Base-by-base conservation (phyloP, 306 rosid genomes). In the Acmispon strigosus region DNA sequence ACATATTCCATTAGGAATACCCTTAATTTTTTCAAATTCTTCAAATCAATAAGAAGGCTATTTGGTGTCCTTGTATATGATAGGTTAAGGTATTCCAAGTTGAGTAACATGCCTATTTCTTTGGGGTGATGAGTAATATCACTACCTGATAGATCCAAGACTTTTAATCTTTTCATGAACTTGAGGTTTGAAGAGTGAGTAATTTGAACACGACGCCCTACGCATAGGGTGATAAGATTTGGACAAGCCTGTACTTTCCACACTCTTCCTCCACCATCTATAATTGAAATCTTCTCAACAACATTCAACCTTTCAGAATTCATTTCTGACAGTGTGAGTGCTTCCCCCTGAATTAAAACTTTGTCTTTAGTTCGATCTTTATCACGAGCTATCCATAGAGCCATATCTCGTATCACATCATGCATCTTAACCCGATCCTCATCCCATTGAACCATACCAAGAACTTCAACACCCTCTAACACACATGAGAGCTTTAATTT, bases 11-110 rank as follows among this genome's bases (percentile, higher is more conserved):
- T 5, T 0, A 39, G 43, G 9, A 39, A 39, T 3, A 11, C 11
- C 70, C 20, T 59, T 45, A 76, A 36, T 0, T 34, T 68, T 29
- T n/a, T 54, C 17, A 62, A 70, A 0, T 76, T 60, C 71, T 61
- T 44, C 58, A 52, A 44, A 6, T 10, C 66, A 1, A 8, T 41
- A 6, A 45, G 62, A 19, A 45, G 20, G 9, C 2, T 0, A 2
- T 12, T 0, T 1, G n/a, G n/a, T n/a, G n/a, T n/a, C n/a, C 0
- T 0, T 10, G 2, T 29, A 0, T 0, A 0, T 19, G 64, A 4
- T 17, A 70, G 66, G 45, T 77, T 44, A 43, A 70, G 41, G 24
- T 10, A 70, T 18, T 70, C 66, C 76, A 70, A 70, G 45, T 24
- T 56, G 17, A 70, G 16, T 13, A 78, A 70, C 1, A 10, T 4